Percentiles rank a stretch among this genome's conserved stretches.
Conservation (phyloP, 257 asterid genomes). For the Nemophila menziesii region DNA sequence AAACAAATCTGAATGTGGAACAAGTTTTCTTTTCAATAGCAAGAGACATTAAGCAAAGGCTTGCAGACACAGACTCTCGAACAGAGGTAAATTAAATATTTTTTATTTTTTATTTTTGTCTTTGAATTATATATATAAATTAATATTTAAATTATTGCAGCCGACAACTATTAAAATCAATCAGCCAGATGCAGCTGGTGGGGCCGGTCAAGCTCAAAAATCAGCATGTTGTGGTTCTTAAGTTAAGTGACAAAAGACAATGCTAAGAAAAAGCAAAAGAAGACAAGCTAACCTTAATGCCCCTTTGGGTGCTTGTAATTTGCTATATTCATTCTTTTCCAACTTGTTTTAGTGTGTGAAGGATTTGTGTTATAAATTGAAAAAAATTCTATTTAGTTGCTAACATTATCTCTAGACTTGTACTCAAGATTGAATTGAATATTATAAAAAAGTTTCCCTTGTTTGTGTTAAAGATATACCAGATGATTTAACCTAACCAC, state of each 20-base stretch:
- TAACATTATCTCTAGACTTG: no score
- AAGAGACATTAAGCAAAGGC: slow-evolving; percentile 37
- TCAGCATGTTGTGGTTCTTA: slow-evolving; percentile 35
- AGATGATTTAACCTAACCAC: no score
- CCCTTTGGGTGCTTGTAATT: not conserved
- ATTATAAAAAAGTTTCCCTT: no score
- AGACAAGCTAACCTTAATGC: not conserved
- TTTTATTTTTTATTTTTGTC: no score
- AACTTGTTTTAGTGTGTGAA: slow-evolving; percentile 2
- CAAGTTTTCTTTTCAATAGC: slow-evolving; percentile 38
- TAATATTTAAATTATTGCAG: slow-evolving; percentile 15
- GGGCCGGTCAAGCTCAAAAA: slow-evolving; percentile 18
- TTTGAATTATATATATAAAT: no score
- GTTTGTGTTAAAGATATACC: no score
- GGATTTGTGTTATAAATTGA: no score
- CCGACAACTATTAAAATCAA: slow-evolving; percentile 28
- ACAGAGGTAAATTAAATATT: slow-evolving; percentile 22
- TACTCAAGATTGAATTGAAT: no score
- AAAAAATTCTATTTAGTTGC: not conserved
- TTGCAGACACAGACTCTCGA: slow-evolving; percentile 25
- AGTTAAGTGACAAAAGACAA: no score
- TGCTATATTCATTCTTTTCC: slow-evolving; percentile 3
- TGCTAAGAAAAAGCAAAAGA: no score
- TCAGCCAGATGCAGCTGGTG: slow-evolving; percentile 21
- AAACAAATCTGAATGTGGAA: slow-evolving; percentile 36